These are phyloP conservation scores for Musa acuminata DNA, from an alignment of 176 grass and related monocot genomes.

Conservation along the genomic window DNA sequence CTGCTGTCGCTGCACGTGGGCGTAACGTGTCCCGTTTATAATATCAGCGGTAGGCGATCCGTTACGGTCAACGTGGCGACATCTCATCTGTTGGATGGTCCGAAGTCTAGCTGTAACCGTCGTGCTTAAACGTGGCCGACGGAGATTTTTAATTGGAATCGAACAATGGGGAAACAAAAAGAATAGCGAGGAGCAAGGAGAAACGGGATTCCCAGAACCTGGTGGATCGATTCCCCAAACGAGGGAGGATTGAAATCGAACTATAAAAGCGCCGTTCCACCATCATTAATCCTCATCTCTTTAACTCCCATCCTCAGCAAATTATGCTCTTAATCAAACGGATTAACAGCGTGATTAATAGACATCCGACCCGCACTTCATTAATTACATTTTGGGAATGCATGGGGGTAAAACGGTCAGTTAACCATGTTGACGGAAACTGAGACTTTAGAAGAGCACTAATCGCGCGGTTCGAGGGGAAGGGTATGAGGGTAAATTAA, in stretches of 20 bases:
- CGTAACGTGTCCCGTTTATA: no score
- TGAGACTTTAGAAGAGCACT: neutral
- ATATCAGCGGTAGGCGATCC: no score
- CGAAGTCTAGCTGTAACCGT: conserved; percentile 23
- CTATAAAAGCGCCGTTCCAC: neutral
- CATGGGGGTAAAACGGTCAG: no score
- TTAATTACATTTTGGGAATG: no score
- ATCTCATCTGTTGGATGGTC: neutral
- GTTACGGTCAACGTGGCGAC: conserved; percentile 4
- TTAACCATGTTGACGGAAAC: neutral
- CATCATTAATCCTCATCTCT: neutral
- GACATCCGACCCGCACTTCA: neutral
- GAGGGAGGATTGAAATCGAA: conserved; percentile 21
- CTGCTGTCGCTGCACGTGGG: no score
- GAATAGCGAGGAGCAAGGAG: conserved; percentile 3
- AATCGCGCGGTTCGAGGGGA: neutral
- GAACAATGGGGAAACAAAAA: neutral
- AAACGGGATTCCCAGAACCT: neutral
- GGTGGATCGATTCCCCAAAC: conserved; percentile 5
- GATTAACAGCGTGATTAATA: neutral
- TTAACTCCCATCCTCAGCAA: neutral
- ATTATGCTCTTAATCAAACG: neutral
- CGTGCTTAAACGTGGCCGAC: conserved; percentile 27
- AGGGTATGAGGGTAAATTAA: neutral
- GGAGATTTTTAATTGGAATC: neutral